phyloP scores from a whole-genome alignment of 1,284 basidiomycete genomes.

The Microbotryum violaceum region DNA sequence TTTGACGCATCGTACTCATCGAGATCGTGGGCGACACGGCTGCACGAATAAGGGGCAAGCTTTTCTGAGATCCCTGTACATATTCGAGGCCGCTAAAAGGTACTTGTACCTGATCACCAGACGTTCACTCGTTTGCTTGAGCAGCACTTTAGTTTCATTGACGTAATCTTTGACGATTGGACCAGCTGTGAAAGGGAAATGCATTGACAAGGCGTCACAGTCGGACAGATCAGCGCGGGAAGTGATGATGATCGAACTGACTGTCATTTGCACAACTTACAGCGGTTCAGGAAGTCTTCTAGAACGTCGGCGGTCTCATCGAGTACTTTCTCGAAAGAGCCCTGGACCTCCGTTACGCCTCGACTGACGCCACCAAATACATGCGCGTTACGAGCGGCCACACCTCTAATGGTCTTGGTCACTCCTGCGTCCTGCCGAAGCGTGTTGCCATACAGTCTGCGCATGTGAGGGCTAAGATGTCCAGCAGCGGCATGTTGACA shows the following conservation, averaged over 20 bases:
- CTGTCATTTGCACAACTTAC: conserved; percentile 47
- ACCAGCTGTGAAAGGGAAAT: conserved; percentile 19
- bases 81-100: not conserved
- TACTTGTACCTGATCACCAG: conserved; percentile 63
- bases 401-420: conserved; percentile 89
- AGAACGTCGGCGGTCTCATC: conserved; percentile 82
- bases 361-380: conserved; percentile 60
- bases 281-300: conserved; percentile 84
- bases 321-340: conserved; percentile 88
- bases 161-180: conserved; percentile 46
- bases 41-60: conserved; percentile 39
- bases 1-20: conserved; percentile 68
- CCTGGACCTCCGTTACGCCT: conserved; percentile 79
- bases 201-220: too few species aligned
- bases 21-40: conserved; percentile 72
- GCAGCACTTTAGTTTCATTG: conserved; percentile 79
- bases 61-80: not conserved
- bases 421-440: conserved; percentile 91
- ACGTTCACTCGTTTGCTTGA: conserved; percentile 83
- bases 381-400: conserved; percentile 66
- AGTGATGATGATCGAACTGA: not conserved
- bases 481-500: conserved; percentile 5
- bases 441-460: conserved; percentile 83
- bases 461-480: conserved; percentile 79
- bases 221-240: too few species aligned